Conservation (phyloP, 1,284 basidiomycete genomes). For the Apiotrichum montevideense region DNA sequence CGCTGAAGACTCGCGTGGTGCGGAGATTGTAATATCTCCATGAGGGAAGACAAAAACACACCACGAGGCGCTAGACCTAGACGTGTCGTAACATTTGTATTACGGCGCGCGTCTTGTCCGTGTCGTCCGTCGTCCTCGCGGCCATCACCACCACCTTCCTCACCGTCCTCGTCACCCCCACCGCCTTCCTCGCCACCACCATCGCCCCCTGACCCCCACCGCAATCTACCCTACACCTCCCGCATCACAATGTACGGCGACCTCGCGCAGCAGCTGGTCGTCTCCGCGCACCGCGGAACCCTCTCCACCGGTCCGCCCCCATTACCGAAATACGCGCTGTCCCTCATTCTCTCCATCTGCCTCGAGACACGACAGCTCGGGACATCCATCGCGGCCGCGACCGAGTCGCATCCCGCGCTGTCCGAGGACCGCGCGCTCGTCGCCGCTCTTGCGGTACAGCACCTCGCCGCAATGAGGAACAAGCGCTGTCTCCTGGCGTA, state of each 20-base stretch:
- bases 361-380: constrained; percentile 86
- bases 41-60: too few relatives aligned
- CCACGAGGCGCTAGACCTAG: too few relatives aligned
- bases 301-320: constrained; percentile 60
- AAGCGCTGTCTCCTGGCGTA: constrained; percentile 91
- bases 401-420: constrained; percentile 34
- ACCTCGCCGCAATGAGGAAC: constrained; percentile 81
- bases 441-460: constrained; percentile 73
- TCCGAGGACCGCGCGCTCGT: constrained; percentile 50
- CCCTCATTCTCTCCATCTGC: constrained; percentile 74
- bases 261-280: constrained; percentile 77
- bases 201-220: neutral
- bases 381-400: constrained; percentile 42
- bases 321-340: constrained; percentile 86
- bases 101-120: too few relatives aligned
- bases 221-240: too few relatives aligned
- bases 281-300: constrained; percentile 75
- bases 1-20: too few relatives aligned
- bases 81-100: too few relatives aligned
- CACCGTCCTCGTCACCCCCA: neutral
- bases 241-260: constrained; percentile 56
- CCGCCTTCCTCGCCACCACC: neutral
- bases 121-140: too few relatives aligned
- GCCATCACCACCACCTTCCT: too few relatives aligned
- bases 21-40: too few relatives aligned